Percentiles rank a stretch among this genome's conserved stretches.
phyloP scores from a whole-genome alignment of 2,329 filamentous ascomycete genomes.

The Cladophialophora psammophila region DNA sequence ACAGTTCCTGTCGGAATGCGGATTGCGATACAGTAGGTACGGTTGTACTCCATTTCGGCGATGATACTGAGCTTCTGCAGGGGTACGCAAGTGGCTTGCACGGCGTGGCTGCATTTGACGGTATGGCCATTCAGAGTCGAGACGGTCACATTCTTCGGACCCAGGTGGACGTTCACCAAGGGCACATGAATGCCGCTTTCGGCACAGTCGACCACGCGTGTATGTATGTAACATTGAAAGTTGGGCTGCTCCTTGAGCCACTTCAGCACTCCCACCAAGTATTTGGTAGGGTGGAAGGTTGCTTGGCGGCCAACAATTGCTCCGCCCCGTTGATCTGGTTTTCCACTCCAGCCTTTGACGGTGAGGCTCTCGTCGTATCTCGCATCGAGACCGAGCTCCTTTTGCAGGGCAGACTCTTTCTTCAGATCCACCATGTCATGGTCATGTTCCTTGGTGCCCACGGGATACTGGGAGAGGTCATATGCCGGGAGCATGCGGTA shows the following conservation, averaged over 20 bases:
- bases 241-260: slow-evolving; percentile 61
- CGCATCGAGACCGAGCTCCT: slow-evolving; percentile 53
- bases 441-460: slow-evolving; percentile 52
- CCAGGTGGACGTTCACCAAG: slow-evolving; percentile 47
- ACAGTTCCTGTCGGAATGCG: slow-evolving; percentile 60
- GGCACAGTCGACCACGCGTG: slow-evolving; percentile 56
- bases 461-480: slow-evolving; percentile 59
- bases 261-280: slow-evolving; percentile 60
- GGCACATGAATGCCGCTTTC: slow-evolving; percentile 57
- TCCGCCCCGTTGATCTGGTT: slow-evolving; percentile 60
- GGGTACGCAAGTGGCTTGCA: slow-evolving; percentile 64
- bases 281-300: slow-evolving; percentile 65
- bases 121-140: slow-evolving; percentile 56
- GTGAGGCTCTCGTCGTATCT: slow-evolving; percentile 52
- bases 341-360: slow-evolving; percentile 61
- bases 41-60: slow-evolving; percentile 61
- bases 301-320: slow-evolving; percentile 58
- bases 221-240: slow-evolving; percentile 62
- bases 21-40: slow-evolving; percentile 65
- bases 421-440: slow-evolving; percentile 56
- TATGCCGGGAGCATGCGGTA: slow-evolving; percentile 61
- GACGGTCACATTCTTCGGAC: slow-evolving; percentile 56
- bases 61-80: slow-evolving; percentile 63
- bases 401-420: slow-evolving; percentile 56
- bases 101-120: slow-evolving; percentile 57